Evolutionary conservation across 306 rosid genomes (phyloP).

Genomic region (Fragaria ananassa): DNA sequence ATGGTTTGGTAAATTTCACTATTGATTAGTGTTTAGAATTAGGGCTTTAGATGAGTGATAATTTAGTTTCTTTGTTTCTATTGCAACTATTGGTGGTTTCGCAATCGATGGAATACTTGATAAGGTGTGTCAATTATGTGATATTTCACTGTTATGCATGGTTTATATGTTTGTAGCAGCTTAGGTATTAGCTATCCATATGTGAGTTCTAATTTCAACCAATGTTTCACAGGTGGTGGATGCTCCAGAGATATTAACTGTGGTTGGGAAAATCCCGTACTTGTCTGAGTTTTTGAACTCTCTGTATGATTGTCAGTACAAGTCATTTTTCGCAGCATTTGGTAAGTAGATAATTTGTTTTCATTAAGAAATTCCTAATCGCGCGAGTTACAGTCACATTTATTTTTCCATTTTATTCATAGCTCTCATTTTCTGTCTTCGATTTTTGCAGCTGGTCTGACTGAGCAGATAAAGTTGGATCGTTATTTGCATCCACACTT

Average conservation of each 20-base stretch:
- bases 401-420: neutral
- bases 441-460: constrained; percentile 66
- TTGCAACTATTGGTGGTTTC: neutral
- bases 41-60: neutral
- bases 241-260: constrained; percentile 93
- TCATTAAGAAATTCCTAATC: neutral
- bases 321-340: constrained; percentile 83
- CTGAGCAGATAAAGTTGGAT: constrained; percentile 87
- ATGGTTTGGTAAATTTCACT: neutral
- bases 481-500: constrained; percentile 90
- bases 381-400: neutral
- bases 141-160: neutral
- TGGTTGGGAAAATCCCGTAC: constrained; percentile 84
- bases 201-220: constrained; percentile 1
- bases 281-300: constrained; percentile 82
- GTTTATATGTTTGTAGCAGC: neutral
- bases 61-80: neutral
- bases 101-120: neutral
- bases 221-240: constrained; percentile 68
- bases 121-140: neutral
- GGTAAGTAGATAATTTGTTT: constrained; percentile 49
- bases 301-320: constrained; percentile 76
- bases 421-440: neutral
- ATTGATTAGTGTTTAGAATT: neutral
- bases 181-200: neutral